A percentile compares a stretch with the other conserved stretches of the same genome.
Evolutionary conservation across 495 filamentous ascomycete species (phyloP).

Genomic region (Aspergillus campestris): DNA sequence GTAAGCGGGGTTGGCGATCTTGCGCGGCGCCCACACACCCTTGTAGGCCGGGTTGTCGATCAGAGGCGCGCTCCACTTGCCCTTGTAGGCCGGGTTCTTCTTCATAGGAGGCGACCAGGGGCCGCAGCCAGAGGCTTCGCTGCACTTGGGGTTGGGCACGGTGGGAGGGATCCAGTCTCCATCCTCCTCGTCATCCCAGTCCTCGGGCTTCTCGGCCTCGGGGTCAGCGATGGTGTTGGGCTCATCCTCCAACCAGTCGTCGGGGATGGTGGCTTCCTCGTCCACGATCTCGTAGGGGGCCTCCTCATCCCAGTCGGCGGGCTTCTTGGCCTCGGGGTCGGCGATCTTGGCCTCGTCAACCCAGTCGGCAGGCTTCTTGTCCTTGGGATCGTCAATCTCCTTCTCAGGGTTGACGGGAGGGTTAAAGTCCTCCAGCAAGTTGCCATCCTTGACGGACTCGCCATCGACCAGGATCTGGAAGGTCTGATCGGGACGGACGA

Average conservation of each 20-base stretch:
- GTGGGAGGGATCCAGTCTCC: conserved; percentile 96
- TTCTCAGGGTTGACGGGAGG: conserved; percentile 88
- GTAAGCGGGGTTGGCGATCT: conserved; percentile 95
- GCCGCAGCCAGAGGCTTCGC: conserved; percentile 88
- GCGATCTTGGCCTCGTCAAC: conserved; percentile 85
- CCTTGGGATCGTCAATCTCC: conserved; percentile 96
- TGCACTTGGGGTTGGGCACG: conserved; percentile 92
- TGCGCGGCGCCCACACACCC: conserved; percentile 86
- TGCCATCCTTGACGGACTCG: conserved; percentile 74
- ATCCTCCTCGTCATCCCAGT: conserved; percentile 99
- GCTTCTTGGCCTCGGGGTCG: conserved; percentile 92
- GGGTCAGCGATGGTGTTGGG: conserved; percentile 81
- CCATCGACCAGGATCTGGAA: conserved; percentile 88
- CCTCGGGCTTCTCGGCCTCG: conserved; percentile 96
- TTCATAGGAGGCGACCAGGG: conserved; percentile 87
- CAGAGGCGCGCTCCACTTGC: conserved; percentile 89
- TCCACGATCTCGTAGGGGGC: conserved; percentile 93
- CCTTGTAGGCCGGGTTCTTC: conserved; percentile 97
- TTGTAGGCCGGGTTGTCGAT: conserved; percentile 99
- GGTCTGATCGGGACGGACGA: conserved; percentile 92
- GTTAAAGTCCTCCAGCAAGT: conserved; percentile 87
- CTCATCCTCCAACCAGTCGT: conserved; percentile 95
- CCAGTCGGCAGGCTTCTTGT: conserved; percentile 93
- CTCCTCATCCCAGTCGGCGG: conserved; percentile 98
- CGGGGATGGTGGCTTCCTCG: conserved; percentile 83